Percentiles rank a stretch among this genome's conserved stretches.
phyloP scores from a whole-genome alignment of 2,329 filamentous ascomycete species.

The Aspergillus arachidicola region DNA sequence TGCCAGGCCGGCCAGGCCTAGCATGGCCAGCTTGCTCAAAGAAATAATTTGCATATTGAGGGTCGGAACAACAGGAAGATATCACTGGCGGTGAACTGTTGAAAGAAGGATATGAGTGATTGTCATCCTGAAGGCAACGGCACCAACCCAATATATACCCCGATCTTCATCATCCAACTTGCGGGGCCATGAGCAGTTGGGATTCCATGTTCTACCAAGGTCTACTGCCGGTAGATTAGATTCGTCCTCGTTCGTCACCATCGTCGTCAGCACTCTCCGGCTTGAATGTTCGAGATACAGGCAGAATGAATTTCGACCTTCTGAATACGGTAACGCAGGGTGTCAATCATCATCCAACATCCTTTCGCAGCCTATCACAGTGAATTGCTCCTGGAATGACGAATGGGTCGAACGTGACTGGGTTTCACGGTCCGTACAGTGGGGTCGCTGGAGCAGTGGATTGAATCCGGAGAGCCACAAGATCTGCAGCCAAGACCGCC shows the following conservation, averaged over 20 bases:
- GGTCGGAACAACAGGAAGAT: background rate
- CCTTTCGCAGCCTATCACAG: background rate
- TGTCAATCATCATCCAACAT: background rate
- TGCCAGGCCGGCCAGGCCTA: conserved; percentile 19
- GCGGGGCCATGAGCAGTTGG: background rate
- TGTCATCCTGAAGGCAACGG: no score
- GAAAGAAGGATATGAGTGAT: no score
- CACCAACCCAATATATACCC: background rate
- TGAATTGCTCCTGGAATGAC: background rate
- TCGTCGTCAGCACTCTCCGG: background rate
- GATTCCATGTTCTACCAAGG: background rate
- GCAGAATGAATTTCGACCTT: background rate
- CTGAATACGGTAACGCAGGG: background rate
- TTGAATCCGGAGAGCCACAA: background rate
- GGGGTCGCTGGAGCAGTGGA: background rate
- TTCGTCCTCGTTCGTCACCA: background rate
- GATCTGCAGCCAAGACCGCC: background rate
- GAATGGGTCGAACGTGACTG: background rate
- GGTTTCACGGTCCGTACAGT: background rate
- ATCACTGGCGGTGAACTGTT: background rate
- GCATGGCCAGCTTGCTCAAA: conserved; percentile 11
- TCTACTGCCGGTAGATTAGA: background rate
- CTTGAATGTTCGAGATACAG: background rate
- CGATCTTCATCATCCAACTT: background rate
- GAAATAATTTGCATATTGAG: conserved; percentile 5